Base-by-base conservation (phyloP, 2,329 filamentous ascomycete genomes). In the Phyllosticta ampelicida region DNA sequence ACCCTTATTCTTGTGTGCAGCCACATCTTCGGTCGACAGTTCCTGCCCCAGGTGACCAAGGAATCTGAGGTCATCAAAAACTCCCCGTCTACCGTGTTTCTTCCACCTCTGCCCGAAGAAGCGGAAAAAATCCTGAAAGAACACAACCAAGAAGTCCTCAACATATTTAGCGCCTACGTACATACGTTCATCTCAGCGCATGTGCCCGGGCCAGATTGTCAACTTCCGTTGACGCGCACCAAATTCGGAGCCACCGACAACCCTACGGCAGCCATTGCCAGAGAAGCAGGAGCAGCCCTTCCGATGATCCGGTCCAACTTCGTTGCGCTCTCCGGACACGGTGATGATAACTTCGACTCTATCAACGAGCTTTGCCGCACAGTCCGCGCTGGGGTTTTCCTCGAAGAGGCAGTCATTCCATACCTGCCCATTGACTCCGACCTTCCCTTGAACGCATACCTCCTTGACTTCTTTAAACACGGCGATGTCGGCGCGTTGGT, bases 401-500 rank as follows among this genome's bases (percentile, higher is more conserved):
- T 92, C 0, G 88, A 92, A 64, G 80, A 88, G 65, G 79, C 85
- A 0, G 84, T 86, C 1, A 82, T 92, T 21, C 88, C 88, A 0
- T 81, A 86, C 66, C 77, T 90, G 4, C 80, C 82, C 0, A 73
- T 83, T 23, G 80, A 86, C 56, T 68, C 71, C 5, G 67, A 73
- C 2, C 75, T 77, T 11, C 80, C 79, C 0, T 75, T 84, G 60
- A 89, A 89, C 62, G 83, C 84, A 0, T 87, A 87, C 65, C 72
- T 91, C 0, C 83, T 86, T 60, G 86, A 91, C 68, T 92, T 90
- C 71, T 90, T 82, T 77, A 87, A 83, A 69, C 84, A 91, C 64
- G 87, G 86, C 3, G 81, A 86, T 65, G 68, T 84, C 20, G 67
- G 75, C 1, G 79, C 82, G 0, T 72, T 91, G 2, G 79, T 81